Evolutionary conservation across 148 eudicot species (phyloP), one percentile per base, ranked within the genome.

Genomic region (Diospyros lotus): DNA sequence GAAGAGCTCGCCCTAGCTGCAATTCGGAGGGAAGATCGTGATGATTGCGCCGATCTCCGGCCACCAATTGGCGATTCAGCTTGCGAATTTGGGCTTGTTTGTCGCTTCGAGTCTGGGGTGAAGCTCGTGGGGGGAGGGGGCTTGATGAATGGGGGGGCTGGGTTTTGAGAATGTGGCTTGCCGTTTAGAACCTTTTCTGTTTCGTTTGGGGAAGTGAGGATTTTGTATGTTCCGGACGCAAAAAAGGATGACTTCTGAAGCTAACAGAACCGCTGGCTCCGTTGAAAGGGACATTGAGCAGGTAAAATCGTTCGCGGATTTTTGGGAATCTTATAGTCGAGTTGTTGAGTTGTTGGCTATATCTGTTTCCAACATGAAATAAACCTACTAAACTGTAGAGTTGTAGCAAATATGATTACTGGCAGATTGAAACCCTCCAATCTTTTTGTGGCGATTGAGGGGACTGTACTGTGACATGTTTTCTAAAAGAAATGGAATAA

Each of bases 251-350:
- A 74, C 81, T 43, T 70, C 88, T 72, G 93, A 91, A 81, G 88
- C 73, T 83, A 89, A 73, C 68, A 77, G 96, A 43, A 84, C 77
- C 50, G 88, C 74, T 18, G 89, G 89, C 42, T 74, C 86, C 0
- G 85, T 80, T 7, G 96, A 91, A 79, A 79, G 96, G 48, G 96
- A 91, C 78, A 81, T 80, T 63, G 96, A 91, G 81, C 96, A 91
- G 89, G 96, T 91, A 81, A 73, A 62, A 12, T 69, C 28, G 28
- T 60, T 52, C 9, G 9, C 63, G 14, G 13, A 38, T 13, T 48
- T 70, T 28, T 28, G 11, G 13, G 12, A 18, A 2, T 53, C 54
- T 75, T 14, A 62, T 73, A 64, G 17, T 69, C 6, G 53, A 38
- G 41, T 58, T 28, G n/a, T 43, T 71, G 28, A 28, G 28, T 28